Percentiles rank a stretch among this genome's conserved stretches.
phyloP scores from a whole-genome alignment of 1,284 basidiomycete genomes.

The Cerrena zonata region DNA sequence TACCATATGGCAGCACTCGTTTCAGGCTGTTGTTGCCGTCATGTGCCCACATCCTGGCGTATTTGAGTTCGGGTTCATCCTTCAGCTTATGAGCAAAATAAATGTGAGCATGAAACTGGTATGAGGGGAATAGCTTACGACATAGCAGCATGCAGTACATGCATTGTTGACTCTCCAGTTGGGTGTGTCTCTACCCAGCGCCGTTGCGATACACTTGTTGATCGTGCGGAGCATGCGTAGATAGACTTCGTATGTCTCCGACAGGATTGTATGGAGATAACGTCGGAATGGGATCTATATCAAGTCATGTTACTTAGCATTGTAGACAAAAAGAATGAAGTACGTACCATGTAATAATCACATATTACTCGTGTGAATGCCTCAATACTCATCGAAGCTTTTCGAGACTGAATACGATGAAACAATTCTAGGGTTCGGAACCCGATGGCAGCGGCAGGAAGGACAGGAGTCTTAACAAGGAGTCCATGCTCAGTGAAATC shows the following conservation, averaged over 20 bases:
- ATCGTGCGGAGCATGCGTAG: conserved; percentile 16
- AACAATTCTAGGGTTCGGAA: conserved; percentile 27
- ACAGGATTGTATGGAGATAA: conserved; percentile 11
- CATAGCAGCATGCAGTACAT: too few species aligned
- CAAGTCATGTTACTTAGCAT: background rate
- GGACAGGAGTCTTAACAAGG: background rate
- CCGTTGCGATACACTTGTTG: conserved; percentile 11
- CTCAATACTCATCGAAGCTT: conserved; percentile 27
- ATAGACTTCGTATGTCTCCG: conserved; percentile 24
- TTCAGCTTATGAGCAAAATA: conserved; percentile 11
- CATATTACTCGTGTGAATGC: conserved; percentile 28
- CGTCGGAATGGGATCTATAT: background rate
- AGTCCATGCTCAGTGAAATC: background rate
- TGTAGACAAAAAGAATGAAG: background rate
- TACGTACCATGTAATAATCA: conserved; percentile 26
- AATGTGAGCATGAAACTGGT: background rate
- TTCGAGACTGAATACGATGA: conserved; percentile 13
- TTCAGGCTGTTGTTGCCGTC: conserved; percentile 33
- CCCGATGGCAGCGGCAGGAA: conserved; percentile 18
- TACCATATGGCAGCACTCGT: conserved; percentile 11
- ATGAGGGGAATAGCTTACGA: conserved; percentile 10
- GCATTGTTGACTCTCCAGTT: too few species aligned
- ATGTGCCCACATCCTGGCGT: conserved; percentile 18
- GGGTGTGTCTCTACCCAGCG: conserved; percentile 15
- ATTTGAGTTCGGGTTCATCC: conserved; percentile 18